These are phyloP conservation scores for Ceratobasidium theobromae DNA, from an alignment of 1,284 basidiomycete species.

Conservation along the genomic window DNA sequence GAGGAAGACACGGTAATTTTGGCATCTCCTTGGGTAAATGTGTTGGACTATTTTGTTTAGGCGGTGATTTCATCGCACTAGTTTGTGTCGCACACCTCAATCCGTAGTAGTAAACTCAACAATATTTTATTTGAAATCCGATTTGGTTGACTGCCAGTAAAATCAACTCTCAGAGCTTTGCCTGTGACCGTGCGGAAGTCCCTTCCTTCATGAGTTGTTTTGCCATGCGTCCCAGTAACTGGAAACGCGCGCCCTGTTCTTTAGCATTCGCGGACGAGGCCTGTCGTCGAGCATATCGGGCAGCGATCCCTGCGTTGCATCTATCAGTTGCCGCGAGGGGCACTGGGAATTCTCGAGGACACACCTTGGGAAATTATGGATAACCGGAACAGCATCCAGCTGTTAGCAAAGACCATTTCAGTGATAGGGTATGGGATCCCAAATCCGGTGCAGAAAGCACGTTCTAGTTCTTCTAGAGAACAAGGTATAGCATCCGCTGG, in stretches of 20 bases:
- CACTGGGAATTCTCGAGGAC: neutral
- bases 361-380: slow-evolving; percentile 41
- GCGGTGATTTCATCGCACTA: too few relatives aligned
- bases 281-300: slow-evolving; percentile 80
- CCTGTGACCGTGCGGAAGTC: slow-evolving; percentile 37
- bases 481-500: slow-evolving; percentile 58
- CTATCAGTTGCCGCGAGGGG: neutral
- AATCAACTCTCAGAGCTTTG: slow-evolving; percentile 44
- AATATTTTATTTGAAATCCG: too few relatives aligned
- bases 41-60: neutral
- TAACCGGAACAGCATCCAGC: slow-evolving; percentile 88
- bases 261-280: slow-evolving; percentile 80
- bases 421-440: slow-evolving; percentile 67
- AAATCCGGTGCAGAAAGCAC: slow-evolving; percentile 67
- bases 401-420: slow-evolving; percentile 75
- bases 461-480: slow-evolving; percentile 71
- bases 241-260: slow-evolving; percentile 59
- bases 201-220: slow-evolving; percentile 56
- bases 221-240: slow-evolving; percentile 64
- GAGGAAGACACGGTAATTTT: neutral
- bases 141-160: too few relatives aligned
- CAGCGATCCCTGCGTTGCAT: slow-evolving; percentile 72
- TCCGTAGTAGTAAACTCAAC: too few relatives aligned
- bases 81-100: neutral
- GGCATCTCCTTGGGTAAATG: too few relatives aligned